Percentiles rank a stretch among this genome's conserved stretches.
These are phyloP conservation scores for Soucietia sequanensis DNA, from an alignment of 805 yeast genomes.

Conservation along the genomic window DNA sequence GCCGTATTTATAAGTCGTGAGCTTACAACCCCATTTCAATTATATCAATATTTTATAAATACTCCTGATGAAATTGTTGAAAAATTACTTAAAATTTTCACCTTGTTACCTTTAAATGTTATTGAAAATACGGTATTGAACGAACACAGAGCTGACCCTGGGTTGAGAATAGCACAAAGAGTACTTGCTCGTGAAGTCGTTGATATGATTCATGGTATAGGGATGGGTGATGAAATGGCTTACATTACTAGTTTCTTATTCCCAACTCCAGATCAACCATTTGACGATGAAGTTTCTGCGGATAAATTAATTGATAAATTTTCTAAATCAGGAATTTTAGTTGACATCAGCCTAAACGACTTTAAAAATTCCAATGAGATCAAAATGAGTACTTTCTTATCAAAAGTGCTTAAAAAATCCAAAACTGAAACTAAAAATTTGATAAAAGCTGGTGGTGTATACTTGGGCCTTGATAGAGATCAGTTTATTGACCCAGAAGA, in stretches of 20 bases:
- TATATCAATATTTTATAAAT: constrained; percentile 84
- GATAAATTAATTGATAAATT: constrained; percentile 56
- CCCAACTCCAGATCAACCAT: constrained; percentile 52
- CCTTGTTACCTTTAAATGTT: constrained; percentile 65
- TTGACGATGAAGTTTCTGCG: constrained; percentile 44
- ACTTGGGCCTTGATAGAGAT: constrained; percentile 58
- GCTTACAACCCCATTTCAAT: constrained; percentile 75
- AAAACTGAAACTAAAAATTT: constrained; percentile 60
- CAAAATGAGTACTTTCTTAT: constrained; percentile 53
- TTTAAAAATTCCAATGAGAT: constrained; percentile 30
- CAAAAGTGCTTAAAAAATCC: constrained; percentile 47
- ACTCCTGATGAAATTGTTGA: constrained; percentile 74
- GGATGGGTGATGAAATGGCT: constrained; percentile 67
- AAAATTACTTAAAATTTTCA: constrained; percentile 70
- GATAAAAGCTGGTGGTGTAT: constrained; percentile 70
- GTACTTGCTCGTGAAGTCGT: constrained; percentile 81
- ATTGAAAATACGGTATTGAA: constrained; percentile 51
- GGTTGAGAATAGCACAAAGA: constrained; percentile 68
- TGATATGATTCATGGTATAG: constrained; percentile 83
- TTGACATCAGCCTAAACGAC: constrained; percentile 29
- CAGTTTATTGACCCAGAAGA: constrained; percentile 52
- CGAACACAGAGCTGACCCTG: constrained; percentile 58
- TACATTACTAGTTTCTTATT: constrained; percentile 66
- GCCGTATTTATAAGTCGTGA: constrained; percentile 81
- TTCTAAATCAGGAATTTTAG: constrained; percentile 54